phyloP scores from a whole-genome alignment of 495 filamentous ascomycete species.

The Penicillium fimorum region DNA sequence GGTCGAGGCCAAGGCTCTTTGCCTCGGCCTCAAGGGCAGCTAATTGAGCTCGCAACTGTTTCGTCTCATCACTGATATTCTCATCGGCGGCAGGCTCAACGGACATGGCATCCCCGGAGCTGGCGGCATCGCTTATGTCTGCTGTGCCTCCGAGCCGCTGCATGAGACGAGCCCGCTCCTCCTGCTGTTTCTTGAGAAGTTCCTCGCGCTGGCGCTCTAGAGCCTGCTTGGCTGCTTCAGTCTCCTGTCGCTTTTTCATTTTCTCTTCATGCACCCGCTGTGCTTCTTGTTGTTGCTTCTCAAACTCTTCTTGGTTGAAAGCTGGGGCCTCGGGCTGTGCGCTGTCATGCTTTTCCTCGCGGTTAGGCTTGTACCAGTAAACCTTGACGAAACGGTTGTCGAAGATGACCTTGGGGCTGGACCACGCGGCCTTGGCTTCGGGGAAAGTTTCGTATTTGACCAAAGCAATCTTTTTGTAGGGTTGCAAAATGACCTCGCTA shows the following conservation, averaged over 20 bases:
- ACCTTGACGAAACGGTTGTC: slow-evolving; percentile 98
- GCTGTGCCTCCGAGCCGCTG: slow-evolving; percentile 56
- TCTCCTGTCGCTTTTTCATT: slow-evolving; percentile 66
- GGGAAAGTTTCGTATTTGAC: slow-evolving; percentile 75
- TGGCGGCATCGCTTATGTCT: slow-evolving; percentile 24
- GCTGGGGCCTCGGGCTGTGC: slow-evolving; percentile 34
- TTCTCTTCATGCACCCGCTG: slow-evolving; percentile 80
- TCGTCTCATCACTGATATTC: slow-evolving; percentile 58
- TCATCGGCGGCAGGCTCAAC: slow-evolving; percentile 39
- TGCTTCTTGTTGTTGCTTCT: slow-evolving; percentile 71
- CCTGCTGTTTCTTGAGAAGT: slow-evolving; percentile 68
- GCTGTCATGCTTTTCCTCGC: slow-evolving; percentile 33
- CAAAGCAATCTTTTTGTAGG: slow-evolving; percentile 73
- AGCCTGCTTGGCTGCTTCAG: slow-evolving; percentile 67
- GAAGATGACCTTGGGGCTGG: slow-evolving; percentile 91
- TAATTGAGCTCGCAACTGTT: slow-evolving; percentile 72
- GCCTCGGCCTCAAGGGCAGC: slow-evolving; percentile 85
- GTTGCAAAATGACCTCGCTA: slow-evolving; percentile 67
- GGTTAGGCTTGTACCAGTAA: slow-evolving; percentile 81
- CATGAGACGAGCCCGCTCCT: slow-evolving; percentile 70
- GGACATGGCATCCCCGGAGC: slow-evolving; percentile 15
- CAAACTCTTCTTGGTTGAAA: slow-evolving; percentile 77
- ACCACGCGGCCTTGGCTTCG: slow-evolving; percentile 77
- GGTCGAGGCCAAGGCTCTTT: slow-evolving; percentile 71
- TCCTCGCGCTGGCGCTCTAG: slow-evolving; percentile 76